Percentiles rank a stretch among this genome's conserved stretches.
Evolutionary conservation across 768 basidiomycete genomes (phyloP).

Genomic region (Tulasnella sp.): DNA sequence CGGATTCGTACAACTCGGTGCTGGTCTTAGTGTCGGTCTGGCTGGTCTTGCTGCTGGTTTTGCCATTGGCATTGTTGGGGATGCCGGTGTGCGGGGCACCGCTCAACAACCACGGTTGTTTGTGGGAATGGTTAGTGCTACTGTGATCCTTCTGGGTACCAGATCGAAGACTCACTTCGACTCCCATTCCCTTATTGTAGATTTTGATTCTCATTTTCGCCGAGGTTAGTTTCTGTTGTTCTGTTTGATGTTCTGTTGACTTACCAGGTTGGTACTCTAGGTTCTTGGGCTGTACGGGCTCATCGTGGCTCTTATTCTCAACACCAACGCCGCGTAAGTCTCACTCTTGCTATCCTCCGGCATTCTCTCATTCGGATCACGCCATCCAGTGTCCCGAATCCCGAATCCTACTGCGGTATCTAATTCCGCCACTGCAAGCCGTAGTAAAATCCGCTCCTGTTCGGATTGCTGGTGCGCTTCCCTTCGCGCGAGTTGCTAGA

Average conservation of each 20-base stretch:
- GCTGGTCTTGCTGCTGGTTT: conserved; percentile 96
- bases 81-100: conserved; percentile 95
- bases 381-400: conserved; percentile 10
- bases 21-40: conserved; percentile 82
- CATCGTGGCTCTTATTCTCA: conserved; percentile 94
- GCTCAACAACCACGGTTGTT: conserved; percentile 91
- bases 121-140: conserved; percentile 76
- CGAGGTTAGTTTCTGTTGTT: conserved; percentile 34
- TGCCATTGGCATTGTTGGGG: conserved; percentile 96
- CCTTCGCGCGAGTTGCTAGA: neutral
- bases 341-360: neutral
- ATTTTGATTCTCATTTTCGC: conserved; percentile 98
- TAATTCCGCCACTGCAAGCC: conserved; percentile 5
- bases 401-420: conserved; percentile 15
- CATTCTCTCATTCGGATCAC: neutral
- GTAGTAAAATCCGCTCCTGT: neutral
- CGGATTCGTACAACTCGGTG: conserved; percentile 89
- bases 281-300: conserved; percentile 83
- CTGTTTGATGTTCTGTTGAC: neutral
- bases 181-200: conserved; percentile 30
- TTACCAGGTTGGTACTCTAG: neutral
- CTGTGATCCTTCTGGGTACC: neutral
- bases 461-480: neutral
- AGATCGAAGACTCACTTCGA: neutral
- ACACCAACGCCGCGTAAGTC: conserved; percentile 43